These are phyloP conservation scores for Paxillus involutus DNA, from an alignment of 768 basidiomycete genomes.

Conservation along the genomic window DNA sequence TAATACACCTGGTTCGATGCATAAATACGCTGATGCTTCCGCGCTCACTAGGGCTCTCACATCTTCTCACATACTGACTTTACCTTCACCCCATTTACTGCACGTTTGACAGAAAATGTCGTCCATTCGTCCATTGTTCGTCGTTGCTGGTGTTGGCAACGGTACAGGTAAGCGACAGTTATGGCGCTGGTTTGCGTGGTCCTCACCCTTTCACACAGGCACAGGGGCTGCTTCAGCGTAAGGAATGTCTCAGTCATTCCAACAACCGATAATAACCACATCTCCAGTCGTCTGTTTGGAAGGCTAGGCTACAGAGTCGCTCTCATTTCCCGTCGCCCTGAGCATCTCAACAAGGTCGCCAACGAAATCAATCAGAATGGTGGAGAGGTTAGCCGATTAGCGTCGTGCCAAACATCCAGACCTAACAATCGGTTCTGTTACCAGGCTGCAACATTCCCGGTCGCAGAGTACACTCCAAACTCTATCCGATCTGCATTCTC, in stretches of 20 bases:
- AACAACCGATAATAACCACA: neutral
- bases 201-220: constrained; percentile 29
- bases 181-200: neutral
- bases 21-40: constrained; percentile 13
- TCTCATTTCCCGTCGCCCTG: constrained; percentile 57
- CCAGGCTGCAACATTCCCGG: constrained; percentile 58
- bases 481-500: constrained; percentile 52
- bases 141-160: constrained; percentile 56
- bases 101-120: constrained; percentile 23
- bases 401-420: neutral
- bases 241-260: constrained; percentile 13
- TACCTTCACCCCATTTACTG: neutral
- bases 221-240: constrained; percentile 64
- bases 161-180: constrained; percentile 30
- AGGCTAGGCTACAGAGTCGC: constrained; percentile 68
- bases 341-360: constrained; percentile 51
- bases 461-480: constrained; percentile 48
- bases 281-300: constrained; percentile 53
- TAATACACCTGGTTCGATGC: neutral
- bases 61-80: no score
- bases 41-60: no score
- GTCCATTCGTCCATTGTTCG: constrained; percentile 47
- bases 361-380: constrained; percentile 54
- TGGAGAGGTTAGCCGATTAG: constrained; percentile 45
- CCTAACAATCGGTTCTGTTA: neutral